Percentiles rank a stretch among this genome's conserved stretches.
Conservation (phyloP, 352 stramenopile genomes). For the Phytophthora multivora region DNA sequence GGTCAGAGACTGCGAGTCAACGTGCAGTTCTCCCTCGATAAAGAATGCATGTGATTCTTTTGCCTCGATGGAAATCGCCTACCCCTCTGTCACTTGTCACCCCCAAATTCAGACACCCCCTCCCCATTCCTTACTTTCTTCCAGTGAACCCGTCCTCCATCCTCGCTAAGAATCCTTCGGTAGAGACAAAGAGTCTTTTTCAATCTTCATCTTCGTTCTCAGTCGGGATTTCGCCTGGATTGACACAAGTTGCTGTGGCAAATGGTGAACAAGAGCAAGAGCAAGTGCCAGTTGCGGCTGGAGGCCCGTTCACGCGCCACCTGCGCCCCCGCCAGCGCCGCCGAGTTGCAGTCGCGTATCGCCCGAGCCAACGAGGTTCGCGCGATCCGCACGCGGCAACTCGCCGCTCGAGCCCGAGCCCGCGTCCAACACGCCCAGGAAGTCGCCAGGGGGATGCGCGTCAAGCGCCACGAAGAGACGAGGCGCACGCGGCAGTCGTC, state of each 20-base stretch:
- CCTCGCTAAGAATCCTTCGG: constrained; percentile 12
- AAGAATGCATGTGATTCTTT: constrained; percentile 13
- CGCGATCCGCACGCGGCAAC: constrained; percentile 43
- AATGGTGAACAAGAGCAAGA: constrained; percentile 66
- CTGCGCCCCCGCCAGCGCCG: constrained; percentile 8
- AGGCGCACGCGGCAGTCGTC: constrained; percentile 38
- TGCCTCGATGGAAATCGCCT: constrained; percentile 43
- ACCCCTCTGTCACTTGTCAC: constrained; percentile 24
- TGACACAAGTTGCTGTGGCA: background rate
- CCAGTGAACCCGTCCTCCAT: background rate
- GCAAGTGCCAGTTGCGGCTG: constrained; percentile 71
- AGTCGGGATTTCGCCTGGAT: constrained; percentile 59
- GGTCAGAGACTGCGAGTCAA: constrained; percentile 45
- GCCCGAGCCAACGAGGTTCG: constrained; percentile 57
- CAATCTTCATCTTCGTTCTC: constrained; percentile 26
- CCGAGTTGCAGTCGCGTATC: constrained; percentile 51
- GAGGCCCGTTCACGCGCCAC: constrained; percentile 53
- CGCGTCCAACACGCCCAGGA: constrained; percentile 63
- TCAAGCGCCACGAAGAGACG: constrained; percentile 51
- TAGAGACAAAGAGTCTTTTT: constrained; percentile 6
- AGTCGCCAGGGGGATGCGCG: constrained; percentile 55
- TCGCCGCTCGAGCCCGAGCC: constrained; percentile 43
- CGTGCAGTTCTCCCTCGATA: constrained; percentile 49
- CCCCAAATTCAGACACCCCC: background rate
- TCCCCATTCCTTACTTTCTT: background rate